These are phyloP conservation scores for Heterococcus sp. DNA, from an alignment of 108 stramenopile species.

Conservation along the genomic window DNA sequence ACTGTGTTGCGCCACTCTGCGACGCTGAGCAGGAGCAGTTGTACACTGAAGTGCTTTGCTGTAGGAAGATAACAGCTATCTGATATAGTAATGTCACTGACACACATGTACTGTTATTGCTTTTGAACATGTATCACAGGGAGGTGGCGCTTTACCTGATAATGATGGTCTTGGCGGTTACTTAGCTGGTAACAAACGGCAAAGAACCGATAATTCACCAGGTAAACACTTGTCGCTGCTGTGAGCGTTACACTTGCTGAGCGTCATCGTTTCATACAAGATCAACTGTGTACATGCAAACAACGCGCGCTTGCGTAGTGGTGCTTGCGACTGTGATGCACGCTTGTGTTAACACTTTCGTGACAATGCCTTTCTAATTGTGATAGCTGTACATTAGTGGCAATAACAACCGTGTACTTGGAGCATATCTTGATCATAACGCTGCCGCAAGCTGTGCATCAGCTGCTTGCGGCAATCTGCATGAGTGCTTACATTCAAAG, in stretches of 20 bases:
- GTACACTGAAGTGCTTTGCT: too few relatives aligned
- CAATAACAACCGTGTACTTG: not conserved
- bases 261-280: too few relatives aligned
- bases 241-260: not conserved
- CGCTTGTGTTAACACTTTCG: too few relatives aligned
- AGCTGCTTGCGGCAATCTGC: not conserved
- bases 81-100: not conserved
- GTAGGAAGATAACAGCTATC: too few relatives aligned
- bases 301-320: too few relatives aligned
- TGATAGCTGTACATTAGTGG: not conserved
- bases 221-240: not conserved
- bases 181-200: constrained; percentile 7
- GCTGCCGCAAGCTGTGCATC: not conserved
- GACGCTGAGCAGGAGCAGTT: too few relatives aligned
- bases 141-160: constrained; percentile 51
- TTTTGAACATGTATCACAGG: constrained; percentile 4
- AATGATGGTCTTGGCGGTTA: constrained; percentile 53
- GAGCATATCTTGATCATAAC: not conserved
- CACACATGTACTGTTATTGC: not conserved
- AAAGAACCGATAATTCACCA: not conserved
- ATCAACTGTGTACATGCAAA: too few relatives aligned
- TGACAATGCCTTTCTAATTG: too few relatives aligned
- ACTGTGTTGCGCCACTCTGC: too few relatives aligned
- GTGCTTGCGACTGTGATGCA: too few relatives aligned
- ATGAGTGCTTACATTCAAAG: not conserved